Conservation (phyloP, 441 rosid species). For the Pelargonium cotyledonis region DNA sequence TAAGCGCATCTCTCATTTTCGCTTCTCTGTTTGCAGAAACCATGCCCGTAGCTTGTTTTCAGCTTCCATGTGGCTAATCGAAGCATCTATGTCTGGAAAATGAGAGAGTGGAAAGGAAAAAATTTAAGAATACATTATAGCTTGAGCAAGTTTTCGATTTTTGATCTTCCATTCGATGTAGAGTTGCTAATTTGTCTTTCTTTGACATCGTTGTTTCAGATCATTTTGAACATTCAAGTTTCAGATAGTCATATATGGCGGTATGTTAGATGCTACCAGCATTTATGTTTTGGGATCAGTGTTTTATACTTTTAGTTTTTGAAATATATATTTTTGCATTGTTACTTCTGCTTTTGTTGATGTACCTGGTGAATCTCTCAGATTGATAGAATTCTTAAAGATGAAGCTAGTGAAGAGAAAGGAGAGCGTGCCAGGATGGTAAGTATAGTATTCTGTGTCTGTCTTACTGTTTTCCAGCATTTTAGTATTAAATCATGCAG, state of each 20-base stretch:
- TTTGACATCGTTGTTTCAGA: neutral
- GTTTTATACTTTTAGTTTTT: neutral
- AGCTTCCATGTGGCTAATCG: neutral
- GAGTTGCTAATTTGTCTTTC: neutral
- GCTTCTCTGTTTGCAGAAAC: neutral
- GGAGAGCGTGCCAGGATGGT: constrained; percentile 33
- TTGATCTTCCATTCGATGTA: neutral
- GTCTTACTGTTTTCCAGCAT: neutral
- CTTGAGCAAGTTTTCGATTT: neutral
- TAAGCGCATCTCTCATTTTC: neutral
- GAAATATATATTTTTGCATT: neutral
- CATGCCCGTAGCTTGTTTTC: neutral
- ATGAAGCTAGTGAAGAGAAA: constrained; percentile 29
- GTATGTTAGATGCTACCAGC: neutral
- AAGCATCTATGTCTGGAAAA: neutral
- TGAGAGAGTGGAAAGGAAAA: neutral
- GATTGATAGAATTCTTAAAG: constrained; percentile 23
- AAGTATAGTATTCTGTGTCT: neutral
- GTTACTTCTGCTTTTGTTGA: neutral
- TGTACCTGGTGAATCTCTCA: neutral
- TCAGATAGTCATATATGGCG: neutral
- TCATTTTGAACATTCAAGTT: neutral
- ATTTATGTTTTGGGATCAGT: neutral
- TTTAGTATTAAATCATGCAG: neutral
- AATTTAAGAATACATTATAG: neutral